Conservation (phyloP, 2,329 filamentous ascomycete genomes). For the Aspergillus quadrilineatus region DNA sequence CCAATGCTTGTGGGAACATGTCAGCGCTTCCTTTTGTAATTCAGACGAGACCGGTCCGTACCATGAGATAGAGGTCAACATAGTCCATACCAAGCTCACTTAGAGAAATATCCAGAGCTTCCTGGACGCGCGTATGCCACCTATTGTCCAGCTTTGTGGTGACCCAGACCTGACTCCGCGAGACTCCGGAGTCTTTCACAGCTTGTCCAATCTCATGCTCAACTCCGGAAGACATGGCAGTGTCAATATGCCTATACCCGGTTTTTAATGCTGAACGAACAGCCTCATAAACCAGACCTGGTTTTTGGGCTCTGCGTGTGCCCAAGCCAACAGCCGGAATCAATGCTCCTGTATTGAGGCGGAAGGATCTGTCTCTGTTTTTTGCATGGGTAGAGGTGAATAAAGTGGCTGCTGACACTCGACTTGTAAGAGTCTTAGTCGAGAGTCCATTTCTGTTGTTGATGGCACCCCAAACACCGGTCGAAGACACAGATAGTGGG, state of each 20-base stretch:
- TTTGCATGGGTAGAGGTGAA: no score
- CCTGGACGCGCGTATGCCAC: not conserved
- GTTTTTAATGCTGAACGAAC: not conserved
- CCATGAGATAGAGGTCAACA: slow-evolving; percentile 14
- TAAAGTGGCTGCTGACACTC: no score
- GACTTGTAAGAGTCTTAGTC: no score
- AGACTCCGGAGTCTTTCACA: not conserved
- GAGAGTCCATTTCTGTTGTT: no score
- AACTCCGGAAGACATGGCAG: not conserved
- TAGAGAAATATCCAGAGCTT: not conserved
- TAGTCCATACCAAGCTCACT: not conserved
- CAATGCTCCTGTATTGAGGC: not conserved
- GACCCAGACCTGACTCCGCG: not conserved
- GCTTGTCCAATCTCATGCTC: not conserved
- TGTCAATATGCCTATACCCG: slow-evolving; percentile 12
- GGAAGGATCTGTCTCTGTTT: not conserved
- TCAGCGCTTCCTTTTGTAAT: no score
- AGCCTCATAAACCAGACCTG: not conserved
- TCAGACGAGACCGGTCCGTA: no score
- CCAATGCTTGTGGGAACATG: no score
- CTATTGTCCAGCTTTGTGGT: slow-evolving; percentile 5
- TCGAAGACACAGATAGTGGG: no score
- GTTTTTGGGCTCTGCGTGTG: not conserved
- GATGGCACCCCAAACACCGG: no score
- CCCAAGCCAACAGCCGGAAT: not conserved